Base-by-base conservation (phyloP, 345 rosid species). In the Stellera chamaejasme region DNA sequence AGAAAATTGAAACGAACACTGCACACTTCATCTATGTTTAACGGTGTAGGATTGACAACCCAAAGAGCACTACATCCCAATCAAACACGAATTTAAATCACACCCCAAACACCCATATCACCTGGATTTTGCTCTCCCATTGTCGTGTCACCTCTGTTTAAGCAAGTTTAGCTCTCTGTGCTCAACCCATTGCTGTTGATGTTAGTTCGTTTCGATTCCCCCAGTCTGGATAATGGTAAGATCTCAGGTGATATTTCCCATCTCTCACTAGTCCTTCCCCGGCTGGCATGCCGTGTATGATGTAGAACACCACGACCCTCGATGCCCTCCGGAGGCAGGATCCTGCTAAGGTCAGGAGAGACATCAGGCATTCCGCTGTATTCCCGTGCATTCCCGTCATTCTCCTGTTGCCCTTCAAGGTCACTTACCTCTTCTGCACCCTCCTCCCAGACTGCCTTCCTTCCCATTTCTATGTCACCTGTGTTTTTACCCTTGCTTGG, bases 201-300 rank as follows among this genome's bases (percentile, higher is more conserved):
- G 45, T 42, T 25, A 1, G 53, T 52, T 53, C 72, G 66, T 53
- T 64, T 73, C 44, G 81, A 68, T 58, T 66, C 78, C 42, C 73
- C 84, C 19, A 64, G 16, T 66, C 52, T 65, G 28, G 72, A 70
- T 15, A 72, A 50, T 45, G 75, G 75, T 61, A 58, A 63, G 59
- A 66, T 64, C 48, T 69, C 81, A 25, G 81, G 65, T 13, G 95
- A 75, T 66, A 80, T 73, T 52, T 87, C 88, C 85, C 85, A 84
- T 83, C 84, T 84, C 60, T 87, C 88, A 23, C 82, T 80, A 66
- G 58, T 76, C 62, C 87, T 82, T 70, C 88, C 91, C 83, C 83
- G 67, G 60, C 88, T 87, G 19, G 82, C 70, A 14, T 63, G 71
- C 64, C 74, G 63, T 2, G 72, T 36, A 41, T 60, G 79, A 59